These are phyloP conservation scores for Tylopilus balloui DNA, from an alignment of 768 basidiomycete genomes.

Conservation along the genomic window DNA sequence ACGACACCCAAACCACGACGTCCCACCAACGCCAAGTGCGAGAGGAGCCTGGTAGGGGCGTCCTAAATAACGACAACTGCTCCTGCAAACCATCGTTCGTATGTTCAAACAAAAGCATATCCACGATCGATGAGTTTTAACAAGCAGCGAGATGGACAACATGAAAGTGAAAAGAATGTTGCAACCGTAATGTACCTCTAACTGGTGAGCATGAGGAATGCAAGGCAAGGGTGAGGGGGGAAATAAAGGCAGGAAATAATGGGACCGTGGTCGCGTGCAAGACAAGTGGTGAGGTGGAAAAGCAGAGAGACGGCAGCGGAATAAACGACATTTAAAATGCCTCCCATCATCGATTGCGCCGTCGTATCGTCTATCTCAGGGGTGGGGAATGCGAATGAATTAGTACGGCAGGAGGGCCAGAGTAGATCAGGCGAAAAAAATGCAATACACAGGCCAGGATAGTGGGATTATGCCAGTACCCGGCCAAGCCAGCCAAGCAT, in stretches of 20 bases:
- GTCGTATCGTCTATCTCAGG: neutral
- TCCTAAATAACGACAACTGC: no score
- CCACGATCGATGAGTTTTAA: neutral
- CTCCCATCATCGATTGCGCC: neutral
- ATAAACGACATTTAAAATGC: neutral
- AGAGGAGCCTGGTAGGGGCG: no score
- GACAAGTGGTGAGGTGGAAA: no score
- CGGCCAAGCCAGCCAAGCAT: constrained; percentile 34
- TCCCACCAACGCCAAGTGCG: no score
- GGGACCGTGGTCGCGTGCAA: neutral
- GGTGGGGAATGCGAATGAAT: neutral
- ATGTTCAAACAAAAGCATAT: neutral
- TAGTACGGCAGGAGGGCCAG: neutral
- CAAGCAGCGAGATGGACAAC: neutral
- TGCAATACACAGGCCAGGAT: neutral
- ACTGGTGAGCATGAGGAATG: neutral
- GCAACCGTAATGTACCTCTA: neutral
- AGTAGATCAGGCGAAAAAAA: neutral
- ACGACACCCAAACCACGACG: no score
- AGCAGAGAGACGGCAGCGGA: no score
- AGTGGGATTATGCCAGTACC: constrained; percentile 13
- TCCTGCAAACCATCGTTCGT: no score
- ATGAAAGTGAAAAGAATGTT: neutral
- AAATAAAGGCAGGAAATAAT: neutral
- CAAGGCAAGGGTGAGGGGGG: neutral